phyloP scores from a whole-genome alignment of 148 eudicot genomes.

The Chenopodium berlandieri region DNA sequence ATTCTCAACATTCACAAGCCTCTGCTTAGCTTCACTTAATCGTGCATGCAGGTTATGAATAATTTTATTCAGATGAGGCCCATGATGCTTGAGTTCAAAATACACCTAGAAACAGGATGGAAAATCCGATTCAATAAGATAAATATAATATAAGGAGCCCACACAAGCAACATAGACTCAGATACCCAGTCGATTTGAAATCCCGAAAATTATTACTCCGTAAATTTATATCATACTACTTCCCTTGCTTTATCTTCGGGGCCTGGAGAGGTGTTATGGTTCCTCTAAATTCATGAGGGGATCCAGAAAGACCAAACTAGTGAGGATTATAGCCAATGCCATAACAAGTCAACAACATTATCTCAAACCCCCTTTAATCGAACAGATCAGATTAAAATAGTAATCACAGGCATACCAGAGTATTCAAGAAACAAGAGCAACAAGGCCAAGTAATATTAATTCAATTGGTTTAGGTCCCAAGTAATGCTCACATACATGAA shows the following conservation, averaged over 20 bases:
- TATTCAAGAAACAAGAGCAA: background rate
- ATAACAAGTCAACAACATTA: too few relatives aligned
- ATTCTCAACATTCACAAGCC: constrained; percentile 59
- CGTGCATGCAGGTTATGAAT: constrained; percentile 67
- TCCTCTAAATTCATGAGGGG: too few relatives aligned
- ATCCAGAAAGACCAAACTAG: too few relatives aligned
- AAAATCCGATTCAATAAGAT: background rate
- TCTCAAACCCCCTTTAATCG: background rate
- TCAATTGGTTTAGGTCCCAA: background rate
- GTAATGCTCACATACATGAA: background rate
- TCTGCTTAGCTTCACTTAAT: constrained; percentile 54
- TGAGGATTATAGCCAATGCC: background rate
- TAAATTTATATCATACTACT: too few relatives aligned
- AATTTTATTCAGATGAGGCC: constrained; percentile 71
- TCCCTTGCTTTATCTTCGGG: background rate
- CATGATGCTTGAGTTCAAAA: constrained; percentile 88
- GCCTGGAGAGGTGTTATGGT: too few relatives aligned
- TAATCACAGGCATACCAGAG: background rate
- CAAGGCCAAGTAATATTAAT: background rate
- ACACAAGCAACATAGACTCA: background rate
- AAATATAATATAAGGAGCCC: background rate
- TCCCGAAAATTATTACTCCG: background rate
- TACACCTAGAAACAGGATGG: constrained; percentile 48
- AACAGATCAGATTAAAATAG: background rate
- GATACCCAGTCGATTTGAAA: background rate